Evolutionary conservation across 2,329 filamentous ascomycete species (phyloP).

Genomic region (Trichophyton simii): DNA sequence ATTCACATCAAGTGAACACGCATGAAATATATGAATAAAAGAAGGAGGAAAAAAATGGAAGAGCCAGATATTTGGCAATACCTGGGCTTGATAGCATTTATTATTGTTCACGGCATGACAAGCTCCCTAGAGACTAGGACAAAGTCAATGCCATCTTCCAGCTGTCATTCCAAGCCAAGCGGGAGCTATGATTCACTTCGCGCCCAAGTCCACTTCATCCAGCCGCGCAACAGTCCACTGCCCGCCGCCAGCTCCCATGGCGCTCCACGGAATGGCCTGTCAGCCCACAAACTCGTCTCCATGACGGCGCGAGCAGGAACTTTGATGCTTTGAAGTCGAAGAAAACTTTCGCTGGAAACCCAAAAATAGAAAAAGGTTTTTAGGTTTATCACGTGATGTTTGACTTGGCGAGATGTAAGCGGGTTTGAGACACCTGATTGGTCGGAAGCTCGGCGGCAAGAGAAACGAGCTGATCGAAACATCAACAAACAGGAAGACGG

Average conservation of each 20-base stretch:
- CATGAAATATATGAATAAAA: not conserved
- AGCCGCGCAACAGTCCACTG: not conserved
- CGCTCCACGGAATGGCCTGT: not conserved
- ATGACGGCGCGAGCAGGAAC: not conserved
- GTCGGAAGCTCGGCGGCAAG: not conserved
- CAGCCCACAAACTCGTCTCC: not conserved
- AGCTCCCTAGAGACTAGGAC: not conserved
- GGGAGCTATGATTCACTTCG: conserved; percentile 3
- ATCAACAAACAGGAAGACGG: not conserved
- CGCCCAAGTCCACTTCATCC: not conserved
- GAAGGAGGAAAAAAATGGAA: not conserved
- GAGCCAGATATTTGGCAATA: not conserved
- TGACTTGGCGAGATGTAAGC: not conserved
- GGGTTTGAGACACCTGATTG: not conserved
- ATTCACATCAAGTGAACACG: conserved; percentile 5
- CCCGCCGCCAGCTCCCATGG: not conserved
- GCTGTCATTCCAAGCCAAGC: not conserved
- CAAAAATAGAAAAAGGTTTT: not conserved
- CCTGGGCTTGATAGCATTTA: not conserved
- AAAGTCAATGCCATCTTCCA: not conserved
- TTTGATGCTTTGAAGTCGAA: not conserved
- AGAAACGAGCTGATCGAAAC: not conserved
- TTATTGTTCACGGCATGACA: not conserved
- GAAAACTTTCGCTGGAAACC: not conserved
- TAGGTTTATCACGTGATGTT: not conserved